A percentile compares a stretch with the other conserved stretches of the same genome.
These are phyloP conservation scores for Hyphopichia khmerensis DNA, from an alignment of 1,139 yeast genomes.

Conservation along the genomic window DNA sequence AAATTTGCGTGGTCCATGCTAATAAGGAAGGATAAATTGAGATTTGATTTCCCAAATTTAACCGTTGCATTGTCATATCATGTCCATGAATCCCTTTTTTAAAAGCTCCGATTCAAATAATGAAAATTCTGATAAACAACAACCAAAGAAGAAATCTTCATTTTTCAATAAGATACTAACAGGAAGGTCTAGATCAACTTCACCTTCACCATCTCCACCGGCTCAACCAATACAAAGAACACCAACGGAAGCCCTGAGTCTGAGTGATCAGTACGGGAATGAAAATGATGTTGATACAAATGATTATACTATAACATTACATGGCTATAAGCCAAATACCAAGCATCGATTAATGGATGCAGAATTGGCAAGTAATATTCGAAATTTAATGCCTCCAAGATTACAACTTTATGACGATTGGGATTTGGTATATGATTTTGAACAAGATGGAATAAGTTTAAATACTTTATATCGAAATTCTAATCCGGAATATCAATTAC, in stretches of 20 bases:
- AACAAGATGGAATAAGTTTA: conserved; percentile 88
- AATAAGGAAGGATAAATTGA: too few relatives aligned
- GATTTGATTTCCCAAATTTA: too few relatives aligned
- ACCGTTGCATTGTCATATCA: too few relatives aligned
- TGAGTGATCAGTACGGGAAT: not conserved
- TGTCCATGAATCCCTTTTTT: not conserved
- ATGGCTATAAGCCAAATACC: conserved; percentile 60
- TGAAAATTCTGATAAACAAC: not conserved
- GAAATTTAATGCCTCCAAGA: conserved; percentile 73
- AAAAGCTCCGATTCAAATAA: not conserved
- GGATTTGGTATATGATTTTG: conserved; percentile 77
- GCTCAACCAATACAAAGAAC: not conserved
- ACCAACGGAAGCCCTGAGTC: not conserved
- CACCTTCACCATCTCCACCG: not conserved
- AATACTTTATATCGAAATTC: conserved; percentile 63
- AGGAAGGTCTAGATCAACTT: not conserved
- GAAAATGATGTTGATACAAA: conserved; percentile 19
- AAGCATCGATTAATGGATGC: conserved; percentile 53
- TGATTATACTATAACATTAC: conserved; percentile 23
- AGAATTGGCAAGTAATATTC: conserved; percentile 70
- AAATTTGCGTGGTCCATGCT: too few relatives aligned
- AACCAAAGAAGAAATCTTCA: conserved; percentile 5
- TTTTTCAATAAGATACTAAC: conserved; percentile 9
- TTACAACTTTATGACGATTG: conserved; percentile 76
- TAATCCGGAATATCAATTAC: conserved; percentile 31